These are phyloP conservation scores for Xylaria nigripes DNA, from an alignment of 495 filamentous ascomycete genomes.

Conservation along the genomic window DNA sequence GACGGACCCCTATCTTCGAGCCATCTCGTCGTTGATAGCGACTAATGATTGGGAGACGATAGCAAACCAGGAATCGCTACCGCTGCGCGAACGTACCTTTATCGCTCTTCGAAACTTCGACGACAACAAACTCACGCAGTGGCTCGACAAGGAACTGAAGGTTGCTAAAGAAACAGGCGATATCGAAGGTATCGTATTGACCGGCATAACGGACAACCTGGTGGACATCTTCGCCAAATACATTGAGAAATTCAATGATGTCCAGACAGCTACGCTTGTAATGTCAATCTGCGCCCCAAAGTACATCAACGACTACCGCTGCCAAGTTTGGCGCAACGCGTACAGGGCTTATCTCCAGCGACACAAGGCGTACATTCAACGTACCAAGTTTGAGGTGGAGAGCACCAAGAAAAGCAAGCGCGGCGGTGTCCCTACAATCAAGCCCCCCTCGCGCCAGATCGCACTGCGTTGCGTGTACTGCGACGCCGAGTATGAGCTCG, in stretches of 20 bases:
- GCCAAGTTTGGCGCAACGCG: conserved; percentile 68
- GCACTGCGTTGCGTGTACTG: conserved; percentile 80
- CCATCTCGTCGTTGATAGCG: conserved; percentile 84
- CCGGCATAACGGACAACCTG: conserved; percentile 69
- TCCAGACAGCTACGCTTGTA: conserved; percentile 82
- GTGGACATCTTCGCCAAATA: conserved; percentile 84
- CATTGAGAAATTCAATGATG: conserved; percentile 75
- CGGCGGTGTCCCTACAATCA: conserved; percentile 55
- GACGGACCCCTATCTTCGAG: conserved; percentile 77
- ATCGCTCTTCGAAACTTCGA: conserved; percentile 78
- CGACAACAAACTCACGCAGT: conserved; percentile 66
- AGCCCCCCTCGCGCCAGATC: conserved; percentile 63
- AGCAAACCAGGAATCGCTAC: conserved; percentile 70
- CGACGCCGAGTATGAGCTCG: conserved; percentile 44
- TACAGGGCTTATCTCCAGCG: conserved; percentile 77
- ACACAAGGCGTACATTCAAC: conserved; percentile 42
- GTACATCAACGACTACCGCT: conserved; percentile 71
- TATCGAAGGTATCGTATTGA: conserved; percentile 80
- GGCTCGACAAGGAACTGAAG: conserved; percentile 54
- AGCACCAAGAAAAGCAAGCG: conserved; percentile 51
- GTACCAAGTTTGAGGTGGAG: conserved; percentile 57
- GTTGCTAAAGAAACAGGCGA: conserved; percentile 66
- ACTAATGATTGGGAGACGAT: conserved; percentile 83
- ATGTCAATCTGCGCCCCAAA: conserved; percentile 72
- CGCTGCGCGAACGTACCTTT: conserved; percentile 74